Evolutionary conservation across 2,329 filamentous ascomycete genomes (phyloP).

Genomic region (Nannizziopsis barbatae): DNA sequence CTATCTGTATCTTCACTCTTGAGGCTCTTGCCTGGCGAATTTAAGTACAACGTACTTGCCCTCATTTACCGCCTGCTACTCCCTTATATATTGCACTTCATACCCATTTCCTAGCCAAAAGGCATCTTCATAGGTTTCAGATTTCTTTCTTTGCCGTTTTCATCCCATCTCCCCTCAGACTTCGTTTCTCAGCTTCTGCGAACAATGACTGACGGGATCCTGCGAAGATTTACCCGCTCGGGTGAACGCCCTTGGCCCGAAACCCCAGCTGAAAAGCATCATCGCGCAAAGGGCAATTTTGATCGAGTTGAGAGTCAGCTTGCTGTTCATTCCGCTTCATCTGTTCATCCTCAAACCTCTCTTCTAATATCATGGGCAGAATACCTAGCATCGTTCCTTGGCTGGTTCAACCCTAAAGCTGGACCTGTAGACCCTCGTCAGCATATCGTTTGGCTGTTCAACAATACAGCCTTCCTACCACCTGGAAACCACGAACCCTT

Average conservation of each 20-base stretch:
- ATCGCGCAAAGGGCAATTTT: constrained; percentile 13
- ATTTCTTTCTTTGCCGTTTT: background rate
- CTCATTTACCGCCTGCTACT: background rate
- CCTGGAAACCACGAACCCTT: constrained; percentile 40
- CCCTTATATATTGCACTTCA: background rate
- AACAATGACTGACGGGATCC: background rate
- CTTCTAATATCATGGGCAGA: constrained; percentile 13
- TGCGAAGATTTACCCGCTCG: background rate
- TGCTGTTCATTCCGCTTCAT: constrained; percentile 2
- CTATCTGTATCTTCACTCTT: background rate
- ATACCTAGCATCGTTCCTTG: constrained; percentile 27
- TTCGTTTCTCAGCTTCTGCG: background rate
- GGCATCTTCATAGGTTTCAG: background rate
- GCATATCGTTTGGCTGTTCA: constrained; percentile 77
- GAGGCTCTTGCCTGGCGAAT: constrained; percentile 4
- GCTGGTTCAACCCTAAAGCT: constrained; percentile 45
- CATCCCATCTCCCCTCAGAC: background rate
- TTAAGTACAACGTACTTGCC: background rate
- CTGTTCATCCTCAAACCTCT: constrained; percentile 4
- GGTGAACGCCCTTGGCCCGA: constrained; percentile 7
- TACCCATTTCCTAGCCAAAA: background rate
- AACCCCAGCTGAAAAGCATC: constrained; percentile 11
- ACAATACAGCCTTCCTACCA: constrained; percentile 69
- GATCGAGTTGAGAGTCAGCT: constrained; percentile 14
- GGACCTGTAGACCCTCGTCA: constrained; percentile 48